A percentile compares a stretch with the other conserved stretches of the same genome.
These are phyloP conservation scores for Cladosporium sp. DNA, from an alignment of 2,329 filamentous ascomycete genomes.

Conservation along the genomic window DNA sequence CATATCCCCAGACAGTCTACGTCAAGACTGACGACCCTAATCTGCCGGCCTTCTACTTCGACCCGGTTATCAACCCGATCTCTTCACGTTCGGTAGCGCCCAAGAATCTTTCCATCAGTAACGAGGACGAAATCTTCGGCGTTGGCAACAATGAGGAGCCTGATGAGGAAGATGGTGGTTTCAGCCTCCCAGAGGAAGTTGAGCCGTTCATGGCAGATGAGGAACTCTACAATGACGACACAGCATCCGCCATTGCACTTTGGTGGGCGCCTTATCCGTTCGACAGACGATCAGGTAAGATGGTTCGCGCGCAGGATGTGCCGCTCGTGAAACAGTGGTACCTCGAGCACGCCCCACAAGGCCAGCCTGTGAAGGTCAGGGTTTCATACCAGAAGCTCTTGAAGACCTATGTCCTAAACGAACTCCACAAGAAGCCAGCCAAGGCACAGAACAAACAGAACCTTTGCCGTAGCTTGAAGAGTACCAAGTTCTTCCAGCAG, in stretches of 20 bases:
- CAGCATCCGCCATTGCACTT: conserved; percentile 83
- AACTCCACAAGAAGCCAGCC: conserved; percentile 91
- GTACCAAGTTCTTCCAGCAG: conserved; percentile 99
- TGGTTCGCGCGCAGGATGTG: conserved; percentile 96
- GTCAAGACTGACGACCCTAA: conserved; percentile 83
- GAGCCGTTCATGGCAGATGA: conserved; percentile 90
- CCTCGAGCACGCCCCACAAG: conserved; percentile 86
- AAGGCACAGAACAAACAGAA: conserved; percentile 97
- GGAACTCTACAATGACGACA: conserved; percentile 84
- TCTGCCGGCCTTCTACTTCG: conserved; percentile 95
- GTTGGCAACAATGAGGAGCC: conserved; percentile 77
- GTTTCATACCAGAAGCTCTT: conserved; percentile 98
- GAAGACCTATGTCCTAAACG: conserved; percentile 94
- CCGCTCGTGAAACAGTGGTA: conserved; percentile 98
- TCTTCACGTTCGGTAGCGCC: conserved; percentile 91
- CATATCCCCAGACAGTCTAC: conserved; percentile 89
- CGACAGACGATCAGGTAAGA: conserved; percentile 86
- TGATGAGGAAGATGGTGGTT: conserved; percentile 53
- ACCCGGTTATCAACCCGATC: conserved; percentile 96
- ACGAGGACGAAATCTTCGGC: conserved; percentile 93
- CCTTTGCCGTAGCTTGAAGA: conserved; percentile 82
- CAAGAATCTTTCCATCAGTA: conserved; percentile 87
- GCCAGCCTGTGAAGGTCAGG: conserved; percentile 92
- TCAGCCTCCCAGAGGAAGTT: conserved; percentile 74
- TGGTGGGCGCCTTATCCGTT: conserved; percentile 99